These are phyloP conservation scores for Hymenoscyphus fraxineus DNA, from an alignment of 2,329 filamentous ascomycete species.

Conservation along the genomic window DNA sequence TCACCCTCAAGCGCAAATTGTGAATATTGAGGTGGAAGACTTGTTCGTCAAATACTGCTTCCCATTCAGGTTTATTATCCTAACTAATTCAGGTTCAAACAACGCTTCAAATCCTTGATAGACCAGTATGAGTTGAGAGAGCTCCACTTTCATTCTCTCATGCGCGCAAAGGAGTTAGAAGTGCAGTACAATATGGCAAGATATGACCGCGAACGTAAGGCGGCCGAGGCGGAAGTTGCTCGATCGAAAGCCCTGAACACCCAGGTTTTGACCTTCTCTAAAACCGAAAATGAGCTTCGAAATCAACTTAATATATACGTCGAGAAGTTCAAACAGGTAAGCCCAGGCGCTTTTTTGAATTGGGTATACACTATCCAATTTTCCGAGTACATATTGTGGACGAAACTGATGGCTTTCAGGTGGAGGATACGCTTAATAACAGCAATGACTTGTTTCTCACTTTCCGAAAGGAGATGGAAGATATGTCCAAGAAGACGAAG, in stretches of 20 bases:
- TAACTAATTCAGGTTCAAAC: slow-evolving; percentile 64
- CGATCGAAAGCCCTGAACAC: slow-evolving; percentile 81
- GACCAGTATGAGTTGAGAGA: slow-evolving; percentile 97
- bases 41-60: slow-evolving; percentile 53
- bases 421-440: slow-evolving; percentile 97
- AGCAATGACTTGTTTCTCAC: slow-evolving; percentile 96
- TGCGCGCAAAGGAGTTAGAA: slow-evolving; percentile 93
- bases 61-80: slow-evolving; percentile 10
- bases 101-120: slow-evolving; percentile 88
- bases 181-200: slow-evolving; percentile 88
- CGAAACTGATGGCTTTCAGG: slow-evolving; percentile 58
- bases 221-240: slow-evolving; percentile 73
- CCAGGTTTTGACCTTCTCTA: slow-evolving; percentile 92
- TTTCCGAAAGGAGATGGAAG: slow-evolving; percentile 98
- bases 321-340: slow-evolving; percentile 99
- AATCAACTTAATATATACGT: slow-evolving; percentile 98
- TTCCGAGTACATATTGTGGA: background rate
- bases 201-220: slow-evolving; percentile 85
- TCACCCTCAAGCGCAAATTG: slow-evolving; percentile 72
- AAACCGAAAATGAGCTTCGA: slow-evolving; percentile 88
- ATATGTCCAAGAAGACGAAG: slow-evolving; percentile 99
- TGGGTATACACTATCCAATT: slow-evolving; percentile 7
- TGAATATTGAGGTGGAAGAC: slow-evolving; percentile 86
- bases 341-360: slow-evolving; percentile 30
- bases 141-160: slow-evolving; percentile 84